phyloP scores from a whole-genome alignment of 495 filamentous ascomycete genomes.

The Aspergillus saccharolyticus region DNA sequence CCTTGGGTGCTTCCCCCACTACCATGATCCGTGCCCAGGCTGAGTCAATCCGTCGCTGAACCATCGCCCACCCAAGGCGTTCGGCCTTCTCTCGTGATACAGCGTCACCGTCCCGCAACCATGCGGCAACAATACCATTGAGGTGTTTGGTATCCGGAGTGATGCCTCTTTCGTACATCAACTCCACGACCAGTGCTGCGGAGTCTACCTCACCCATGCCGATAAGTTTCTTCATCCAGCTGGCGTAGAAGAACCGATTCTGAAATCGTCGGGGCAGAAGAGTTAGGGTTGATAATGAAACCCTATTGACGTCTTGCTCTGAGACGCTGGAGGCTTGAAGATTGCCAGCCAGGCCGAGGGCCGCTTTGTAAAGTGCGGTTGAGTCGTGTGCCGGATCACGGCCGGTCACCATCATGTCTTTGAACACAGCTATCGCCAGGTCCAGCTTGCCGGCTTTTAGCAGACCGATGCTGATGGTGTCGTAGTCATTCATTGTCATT shows the following conservation, averaged over 20 bases:
- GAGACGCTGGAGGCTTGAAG: constrained; percentile 45
- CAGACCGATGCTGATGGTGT: constrained; percentile 59
- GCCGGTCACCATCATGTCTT: constrained; percentile 76
- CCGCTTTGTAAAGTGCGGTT: constrained; percentile 42
- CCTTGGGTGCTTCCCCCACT: constrained; percentile 12
- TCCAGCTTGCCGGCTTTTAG: constrained; percentile 54
- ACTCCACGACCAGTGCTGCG: constrained; percentile 59
- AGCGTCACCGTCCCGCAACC: constrained; percentile 56
- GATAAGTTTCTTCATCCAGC: constrained; percentile 76
- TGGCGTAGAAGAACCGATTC: constrained; percentile 76
- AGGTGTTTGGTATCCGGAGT: constrained; percentile 62
- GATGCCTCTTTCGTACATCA: constrained; percentile 63
- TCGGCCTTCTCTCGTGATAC: constrained; percentile 58
- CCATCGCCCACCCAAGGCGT: constrained; percentile 70
- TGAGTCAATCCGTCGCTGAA: constrained; percentile 57
- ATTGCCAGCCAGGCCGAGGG: constrained; percentile 39
- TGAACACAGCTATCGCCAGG: constrained; percentile 66
- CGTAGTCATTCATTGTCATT: constrained; percentile 73
- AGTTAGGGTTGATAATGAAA: constrained; percentile 47
- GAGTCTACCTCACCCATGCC: constrained; percentile 65
- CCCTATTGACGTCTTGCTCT: constrained; percentile 44
- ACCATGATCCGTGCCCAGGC: constrained; percentile 41
- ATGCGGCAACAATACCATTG: constrained; percentile 71
- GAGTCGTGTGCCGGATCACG: constrained; percentile 46
- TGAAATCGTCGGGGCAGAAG: constrained; percentile 57